Conservation (phyloP, 805 yeast genomes). For the Torulaspora quercuum region DNA sequence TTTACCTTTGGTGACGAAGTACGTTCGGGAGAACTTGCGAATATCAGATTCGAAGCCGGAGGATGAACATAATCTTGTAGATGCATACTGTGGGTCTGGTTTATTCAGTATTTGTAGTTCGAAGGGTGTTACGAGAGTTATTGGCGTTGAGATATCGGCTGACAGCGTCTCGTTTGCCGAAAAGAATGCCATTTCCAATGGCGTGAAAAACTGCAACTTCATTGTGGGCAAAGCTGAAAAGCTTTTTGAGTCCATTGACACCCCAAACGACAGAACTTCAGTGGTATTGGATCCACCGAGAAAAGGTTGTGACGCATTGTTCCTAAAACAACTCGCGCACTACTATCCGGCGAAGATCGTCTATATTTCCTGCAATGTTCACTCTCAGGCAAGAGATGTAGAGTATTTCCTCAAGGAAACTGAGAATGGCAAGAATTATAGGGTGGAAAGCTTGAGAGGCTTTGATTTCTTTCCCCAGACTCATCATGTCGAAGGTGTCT, state of each 20-base stretch:
- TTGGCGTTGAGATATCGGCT: slow-evolving; percentile 92
- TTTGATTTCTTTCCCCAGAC: slow-evolving; percentile 97
- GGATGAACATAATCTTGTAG: slow-evolving; percentile 69
- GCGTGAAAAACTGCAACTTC: slow-evolving; percentile 73
- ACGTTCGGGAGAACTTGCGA: slow-evolving; percentile 69
- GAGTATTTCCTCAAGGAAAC: slow-evolving; percentile 75
- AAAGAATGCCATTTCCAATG: slow-evolving; percentile 71
- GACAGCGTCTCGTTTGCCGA: slow-evolving; percentile 88
- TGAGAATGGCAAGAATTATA: slow-evolving; percentile 56
- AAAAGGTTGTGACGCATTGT: slow-evolving; percentile 90
- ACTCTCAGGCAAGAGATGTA: slow-evolving; percentile 93
- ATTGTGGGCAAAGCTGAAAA: slow-evolving; percentile 90
- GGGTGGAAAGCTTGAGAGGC: slow-evolving; percentile 80
- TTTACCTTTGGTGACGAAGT: slow-evolving; percentile 73
- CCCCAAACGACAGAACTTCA: slow-evolving; percentile 73
- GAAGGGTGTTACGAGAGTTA: slow-evolving; percentile 70
- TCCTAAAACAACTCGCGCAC: slow-evolving; percentile 77
- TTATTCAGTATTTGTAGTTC: slow-evolving; percentile 86
- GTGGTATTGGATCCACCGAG: slow-evolving; percentile 96
- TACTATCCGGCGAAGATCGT: slow-evolving; percentile 84
- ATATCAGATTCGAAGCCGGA: slow-evolving; percentile 42
- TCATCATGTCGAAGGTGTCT: slow-evolving; percentile 86
- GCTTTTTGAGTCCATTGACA: slow-evolving; percentile 73
- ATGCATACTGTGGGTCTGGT: slow-evolving; percentile 96
- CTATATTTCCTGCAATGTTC: slow-evolving; percentile 96